Base-by-base conservation (phyloP, 306 rosid species). In the Castanea crenata region DNA sequence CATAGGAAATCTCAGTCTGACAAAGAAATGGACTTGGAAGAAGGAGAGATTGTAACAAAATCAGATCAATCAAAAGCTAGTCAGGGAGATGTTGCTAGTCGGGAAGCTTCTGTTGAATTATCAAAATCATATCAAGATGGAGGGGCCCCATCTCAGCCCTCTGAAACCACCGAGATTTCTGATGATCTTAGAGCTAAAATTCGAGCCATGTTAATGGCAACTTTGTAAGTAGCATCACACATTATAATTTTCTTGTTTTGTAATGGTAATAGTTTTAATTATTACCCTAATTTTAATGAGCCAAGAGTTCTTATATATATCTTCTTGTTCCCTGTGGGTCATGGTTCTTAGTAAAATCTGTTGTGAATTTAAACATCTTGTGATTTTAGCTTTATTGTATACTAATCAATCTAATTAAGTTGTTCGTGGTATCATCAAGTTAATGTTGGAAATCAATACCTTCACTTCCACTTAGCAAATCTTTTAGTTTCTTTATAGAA, bases 141-240 rank as follows among this genome's bases (percentile, higher is more conserved):
- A 75, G 80, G 75, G 77, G 86, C 83, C 41, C 85, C 88, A 64
- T 84, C 96, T 46, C 89, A 84, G 69, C 80, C 93, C 23, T 82
- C 88, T 3, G 90, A 82, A 78, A 51, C 87, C 54, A 78, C 87
- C 3, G 84, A 83, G 85, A 88, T 91, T 55, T 81, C 97, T 19
- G 92, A 93, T 79, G 97, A 91, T 61, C 93, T 93, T 69, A 87
- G 94, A 82, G 97, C 98, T 79, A 93, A 93, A 90, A 91, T 93
- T 44, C 87, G 92, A 52, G 98, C 93, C 71, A 93, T 93, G 97
- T 85, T 92, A 85, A 86, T 88, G 86, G 89, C 90, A 62, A 92
- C 89, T 70, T 76, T 90, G 90, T 92, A 79, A 73, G 57, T 14
- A 61, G 54, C 14, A 4, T 51, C 14, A 5, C 31, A 65, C 29